A percentile compares a stretch with the other conserved stretches of the same genome.
phyloP scores from a whole-genome alignment of 805 yeast genomes.

The Kuraishia hungarica region DNA sequence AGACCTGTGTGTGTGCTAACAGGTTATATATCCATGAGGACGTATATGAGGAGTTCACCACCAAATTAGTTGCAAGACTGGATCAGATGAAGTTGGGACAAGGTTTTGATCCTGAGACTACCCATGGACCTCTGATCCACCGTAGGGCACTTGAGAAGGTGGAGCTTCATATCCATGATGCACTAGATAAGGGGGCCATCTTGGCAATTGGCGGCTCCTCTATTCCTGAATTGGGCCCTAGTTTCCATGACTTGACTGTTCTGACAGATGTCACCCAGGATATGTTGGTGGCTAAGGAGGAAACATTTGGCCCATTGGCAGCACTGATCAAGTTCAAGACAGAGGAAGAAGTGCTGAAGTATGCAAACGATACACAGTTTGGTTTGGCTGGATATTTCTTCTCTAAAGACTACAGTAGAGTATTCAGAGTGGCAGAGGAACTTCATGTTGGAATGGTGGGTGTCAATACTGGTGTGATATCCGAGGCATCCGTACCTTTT shows the following conservation, averaged over 20 bases:
- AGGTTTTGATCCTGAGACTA: slow-evolving; percentile 47
- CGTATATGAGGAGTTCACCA: slow-evolving; percentile 55
- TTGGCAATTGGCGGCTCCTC: slow-evolving; percentile 52
- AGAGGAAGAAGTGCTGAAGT: slow-evolving; percentile 51
- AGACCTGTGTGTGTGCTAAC: slow-evolving; percentile 78
- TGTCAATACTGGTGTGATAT: slow-evolving; percentile 64
- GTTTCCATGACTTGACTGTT: slow-evolving; percentile 62
- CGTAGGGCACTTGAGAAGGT: slow-evolving; percentile 56
- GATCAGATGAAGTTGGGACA: slow-evolving; percentile 45
- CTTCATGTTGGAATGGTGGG: slow-evolving; percentile 79
- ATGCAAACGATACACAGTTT: slow-evolving; percentile 59
- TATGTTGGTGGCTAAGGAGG: slow-evolving; percentile 56
- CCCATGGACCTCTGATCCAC: slow-evolving; percentile 75
- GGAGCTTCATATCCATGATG: slow-evolving; percentile 54
- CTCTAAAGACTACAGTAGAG: slow-evolving; percentile 44
- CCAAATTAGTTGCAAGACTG: slow-evolving; percentile 38
- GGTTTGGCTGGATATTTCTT: slow-evolving; percentile 80
- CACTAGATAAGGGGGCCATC: slow-evolving; percentile 56
- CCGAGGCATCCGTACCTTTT: slow-evolving; percentile 67
- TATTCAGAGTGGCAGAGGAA: slow-evolving; percentile 55
- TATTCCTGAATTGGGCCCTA: slow-evolving; percentile 47
- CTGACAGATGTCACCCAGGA: slow-evolving; percentile 48
- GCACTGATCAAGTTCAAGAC: slow-evolving; percentile 55
- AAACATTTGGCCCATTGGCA: slow-evolving; percentile 77
- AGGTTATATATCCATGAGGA: slow-evolving; percentile 57